Evolutionary conservation across 352 stramenopile genomes (phyloP), one percentile per base, ranked within the genome.

Genomic region (Globisporangium carolinianum): DNA sequence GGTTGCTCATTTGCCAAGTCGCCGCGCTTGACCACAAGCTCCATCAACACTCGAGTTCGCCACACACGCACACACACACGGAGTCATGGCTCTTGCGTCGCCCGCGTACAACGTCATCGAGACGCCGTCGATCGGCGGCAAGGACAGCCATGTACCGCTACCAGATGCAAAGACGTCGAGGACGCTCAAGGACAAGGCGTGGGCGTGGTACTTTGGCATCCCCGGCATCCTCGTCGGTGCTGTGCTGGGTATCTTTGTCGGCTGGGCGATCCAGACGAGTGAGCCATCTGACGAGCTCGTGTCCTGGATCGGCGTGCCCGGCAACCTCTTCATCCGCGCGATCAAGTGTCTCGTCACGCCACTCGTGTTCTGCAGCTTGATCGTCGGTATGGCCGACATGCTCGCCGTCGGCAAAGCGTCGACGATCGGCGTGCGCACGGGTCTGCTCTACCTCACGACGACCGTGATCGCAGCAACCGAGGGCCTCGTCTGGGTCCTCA

Each of bases 361-460:
- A 3, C 35, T 82, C 32, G 70, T 84, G 35, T 82, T 84, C 55
- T 72, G 62, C 11, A 74, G 66, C 3, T 53, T 83, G 24, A 59
- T 77, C 38, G 69, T 75, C 53, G 72, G 62, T 32, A 72, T 82
- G 58, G 65, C 65, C 11, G 74, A 81, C 46, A 67, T 84, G 55
- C 60, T 70, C 32, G 18, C 69, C 39, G 65, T 72, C 9, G 61
- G 68, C 53, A 73, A 78, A 47, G 63, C 67, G 42, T 66, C 57
- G 6, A 56, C 58, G 35, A 72, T 84, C 39, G 71, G 71, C 12
- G 56, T 57, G 41, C 56, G 59, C 36, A 64, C 65, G 36, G 53
- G 68, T 42, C 47, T 66, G 61, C 53, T 75, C 47, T 83, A 74
- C 47, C 52, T 69, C 36, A 32, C 69, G 52, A 77, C 72, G 32